Evolutionary conservation across 768 basidiomycete species (phyloP).

Genomic region (Rickenella mellea): DNA sequence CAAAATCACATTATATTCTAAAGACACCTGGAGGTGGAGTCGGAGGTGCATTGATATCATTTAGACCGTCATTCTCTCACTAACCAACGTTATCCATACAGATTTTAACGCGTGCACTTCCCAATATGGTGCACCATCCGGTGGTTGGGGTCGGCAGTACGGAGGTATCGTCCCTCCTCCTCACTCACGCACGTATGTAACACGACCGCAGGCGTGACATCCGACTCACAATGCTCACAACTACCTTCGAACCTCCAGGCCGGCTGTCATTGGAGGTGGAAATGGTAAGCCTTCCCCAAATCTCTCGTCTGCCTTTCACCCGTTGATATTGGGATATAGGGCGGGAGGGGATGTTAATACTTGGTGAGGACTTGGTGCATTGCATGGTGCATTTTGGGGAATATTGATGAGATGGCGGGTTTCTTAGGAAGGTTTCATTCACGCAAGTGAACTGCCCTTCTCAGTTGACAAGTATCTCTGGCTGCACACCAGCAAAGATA

Average conservation of each 20-base stretch:
- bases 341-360: constrained; percentile 8
- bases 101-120: constrained; percentile 12
- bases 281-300: constrained; percentile 8
- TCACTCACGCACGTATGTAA: neutral
- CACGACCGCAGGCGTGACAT: constrained; percentile 10
- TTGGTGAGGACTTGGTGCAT: neutral
- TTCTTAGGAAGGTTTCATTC: constrained; percentile 8
- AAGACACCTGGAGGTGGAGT: constrained; percentile 17
- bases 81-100: neutral
- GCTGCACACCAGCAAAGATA: constrained; percentile 10
- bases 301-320: neutral
- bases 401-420: neutral
- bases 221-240: constrained; percentile 12
- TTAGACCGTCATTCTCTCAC: neutral
- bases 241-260: constrained; percentile 15
- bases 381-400: neutral
- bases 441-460: constrained; percentile 15
- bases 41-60: constrained; percentile 3
- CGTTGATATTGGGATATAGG: neutral
- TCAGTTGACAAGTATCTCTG: constrained; percentile 11
- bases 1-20: neutral
- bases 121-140: constrained; percentile 12
- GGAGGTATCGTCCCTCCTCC: constrained; percentile 2
- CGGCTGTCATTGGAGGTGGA: constrained; percentile 17
- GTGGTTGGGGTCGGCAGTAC: constrained; percentile 10